These are phyloP conservation scores for Lentinula novae-zelandiae DNA, from an alignment of 1,284 basidiomycete genomes.

Conservation along the genomic window DNA sequence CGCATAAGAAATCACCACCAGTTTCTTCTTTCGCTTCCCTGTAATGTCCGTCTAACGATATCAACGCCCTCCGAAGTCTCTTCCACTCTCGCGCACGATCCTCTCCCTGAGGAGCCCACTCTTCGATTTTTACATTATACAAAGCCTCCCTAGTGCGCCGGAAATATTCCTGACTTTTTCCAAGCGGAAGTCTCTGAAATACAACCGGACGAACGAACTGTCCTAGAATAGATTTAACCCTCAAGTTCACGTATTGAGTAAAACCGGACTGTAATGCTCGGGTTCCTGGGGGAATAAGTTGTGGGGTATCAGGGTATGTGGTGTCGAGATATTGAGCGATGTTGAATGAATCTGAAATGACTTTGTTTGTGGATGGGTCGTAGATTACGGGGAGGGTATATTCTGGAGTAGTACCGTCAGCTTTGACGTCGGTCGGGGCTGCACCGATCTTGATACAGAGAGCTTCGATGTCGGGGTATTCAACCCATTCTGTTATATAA, in stretches of 20 bases:
- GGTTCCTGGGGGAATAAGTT: constrained; percentile 26
- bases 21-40: constrained; percentile 1
- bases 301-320: constrained; percentile 26
- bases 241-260: not conserved
- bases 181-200: not conserved
- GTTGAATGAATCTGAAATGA: constrained; percentile 30
- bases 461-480: no score
- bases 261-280: constrained; percentile 24
- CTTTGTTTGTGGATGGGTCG: constrained; percentile 26
- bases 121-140: constrained; percentile 9
- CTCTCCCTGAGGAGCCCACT: constrained; percentile 27
- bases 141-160: not conserved
- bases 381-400: constrained; percentile 38
- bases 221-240: not conserved
- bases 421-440: no score
- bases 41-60: constrained; percentile 23
- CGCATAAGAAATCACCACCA: constrained; percentile 23
- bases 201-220: not conserved
- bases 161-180: constrained; percentile 2
- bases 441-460: no score
- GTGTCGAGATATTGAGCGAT: constrained; percentile 37
- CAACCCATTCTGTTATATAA: constrained; percentile 29
- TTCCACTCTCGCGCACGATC: constrained; percentile 22
- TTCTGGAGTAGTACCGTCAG: no score
- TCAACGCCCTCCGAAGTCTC: constrained; percentile 23